A percentile compares a stretch with the other conserved stretches of the same genome.
These are phyloP conservation scores for Fusarium nodosum DNA, from an alignment of 2,329 filamentous ascomycete species.

Conservation along the genomic window DNA sequence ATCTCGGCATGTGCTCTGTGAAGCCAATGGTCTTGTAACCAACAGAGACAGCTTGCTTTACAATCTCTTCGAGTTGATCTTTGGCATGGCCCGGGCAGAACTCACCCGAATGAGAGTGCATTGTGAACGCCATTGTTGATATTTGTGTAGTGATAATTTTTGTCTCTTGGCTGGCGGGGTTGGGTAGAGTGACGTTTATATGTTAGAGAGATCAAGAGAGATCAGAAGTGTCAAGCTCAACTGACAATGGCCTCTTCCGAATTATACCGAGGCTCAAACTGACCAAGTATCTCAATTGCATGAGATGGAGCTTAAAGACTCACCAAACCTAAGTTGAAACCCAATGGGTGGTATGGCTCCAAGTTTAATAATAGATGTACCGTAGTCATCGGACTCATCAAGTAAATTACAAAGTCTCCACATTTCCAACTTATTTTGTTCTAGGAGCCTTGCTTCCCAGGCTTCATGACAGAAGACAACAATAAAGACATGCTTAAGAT, in stretches of 20 bases:
- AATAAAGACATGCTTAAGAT: background rate
- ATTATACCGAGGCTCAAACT: conserved; percentile 5
- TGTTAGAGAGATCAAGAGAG: background rate
- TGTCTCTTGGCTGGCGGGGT: background rate
- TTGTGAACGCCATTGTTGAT: conserved; percentile 87
- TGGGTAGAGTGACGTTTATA: background rate
- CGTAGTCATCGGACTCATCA: background rate
- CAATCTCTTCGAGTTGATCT: conserved; percentile 84
- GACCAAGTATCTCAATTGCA: conserved; percentile 8
- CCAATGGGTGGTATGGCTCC: conserved; percentile 10
- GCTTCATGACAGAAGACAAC: background rate
- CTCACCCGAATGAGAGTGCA: conserved; percentile 97
- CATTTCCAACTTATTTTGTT: conserved; percentile 19
- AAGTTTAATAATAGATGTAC: conserved; percentile 18
- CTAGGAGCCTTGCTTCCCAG: background rate
- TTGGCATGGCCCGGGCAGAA: conserved; percentile 94
- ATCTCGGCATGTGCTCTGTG: conserved; percentile 95
- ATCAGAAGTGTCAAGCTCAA: background rate
- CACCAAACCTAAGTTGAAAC: conserved; percentile 14
- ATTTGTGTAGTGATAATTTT: background rate
- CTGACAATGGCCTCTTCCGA: background rate
- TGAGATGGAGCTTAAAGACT: conserved; percentile 14
- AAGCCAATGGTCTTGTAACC: conserved; percentile 88
- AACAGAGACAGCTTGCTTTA: conserved; percentile 81
- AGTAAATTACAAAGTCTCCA: conserved; percentile 22